Evolutionary conservation across 1,139 yeast genomes (phyloP).

Genomic region (Candida sojae): DNA sequence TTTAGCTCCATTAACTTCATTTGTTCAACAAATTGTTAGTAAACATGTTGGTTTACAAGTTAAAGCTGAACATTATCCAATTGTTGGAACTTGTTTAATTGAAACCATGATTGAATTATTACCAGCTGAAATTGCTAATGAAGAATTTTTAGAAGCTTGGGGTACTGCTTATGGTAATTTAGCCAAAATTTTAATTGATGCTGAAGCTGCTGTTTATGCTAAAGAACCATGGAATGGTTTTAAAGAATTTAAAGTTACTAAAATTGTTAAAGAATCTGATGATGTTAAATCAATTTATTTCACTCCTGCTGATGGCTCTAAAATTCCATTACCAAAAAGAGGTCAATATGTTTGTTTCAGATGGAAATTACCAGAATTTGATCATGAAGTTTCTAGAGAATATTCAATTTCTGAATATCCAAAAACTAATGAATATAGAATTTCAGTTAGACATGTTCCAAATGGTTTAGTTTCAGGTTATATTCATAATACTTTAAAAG

Average conservation of each 20-base stretch:
- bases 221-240: constrained; percentile 56
- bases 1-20: constrained; percentile 50
- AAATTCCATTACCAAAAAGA: constrained; percentile 37
- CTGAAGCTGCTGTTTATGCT: constrained; percentile 52
- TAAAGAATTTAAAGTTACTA: constrained; percentile 50
- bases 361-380: constrained; percentile 31
- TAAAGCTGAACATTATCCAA: constrained; percentile 62
- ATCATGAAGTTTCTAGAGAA: constrained; percentile 46
- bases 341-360: constrained; percentile 68
- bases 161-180: constrained; percentile 62
- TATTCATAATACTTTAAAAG: constrained; percentile 50
- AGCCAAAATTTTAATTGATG: constrained; percentile 60
- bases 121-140: constrained; percentile 58
- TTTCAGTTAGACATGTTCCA: constrained; percentile 50
- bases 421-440: constrained; percentile 41
- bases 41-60: constrained; percentile 70
- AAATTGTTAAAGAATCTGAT: constrained; percentile 43
- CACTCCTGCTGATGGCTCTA: constrained; percentile 44
- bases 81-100: constrained; percentile 60
- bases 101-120: constrained; percentile 55
- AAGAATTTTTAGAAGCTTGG: constrained; percentile 66
- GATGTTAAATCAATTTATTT: constrained; percentile 56
- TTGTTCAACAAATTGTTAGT: constrained; percentile 61
- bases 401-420: constrained; percentile 49
- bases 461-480: constrained; percentile 56